Percentiles rank a stretch among this genome's conserved stretches.
These are phyloP conservation scores for Calonectria henricotiae DNA, from an alignment of 2,329 filamentous ascomycete species.

Conservation along the genomic window DNA sequence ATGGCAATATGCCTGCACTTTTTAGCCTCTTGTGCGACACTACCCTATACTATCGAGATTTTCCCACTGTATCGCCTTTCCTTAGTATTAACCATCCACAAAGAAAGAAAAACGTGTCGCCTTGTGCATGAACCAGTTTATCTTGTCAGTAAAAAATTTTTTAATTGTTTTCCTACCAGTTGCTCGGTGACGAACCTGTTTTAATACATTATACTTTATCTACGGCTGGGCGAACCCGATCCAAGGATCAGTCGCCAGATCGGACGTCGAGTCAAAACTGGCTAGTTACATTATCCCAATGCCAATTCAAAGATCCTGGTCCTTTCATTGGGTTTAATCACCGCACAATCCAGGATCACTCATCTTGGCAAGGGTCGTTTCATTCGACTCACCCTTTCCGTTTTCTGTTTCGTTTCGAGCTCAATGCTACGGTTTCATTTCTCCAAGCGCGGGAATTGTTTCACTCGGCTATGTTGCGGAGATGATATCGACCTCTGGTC, in stretches of 20 bases:
- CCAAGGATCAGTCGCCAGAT: not conserved
- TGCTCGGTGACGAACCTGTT: not conserved
- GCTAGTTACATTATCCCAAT: not conserved
- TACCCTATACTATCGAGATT: not conserved
- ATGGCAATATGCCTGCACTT: not conserved
- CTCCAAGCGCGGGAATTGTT: slow-evolving; percentile 15
- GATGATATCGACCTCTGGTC: not conserved
- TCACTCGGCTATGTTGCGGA: slow-evolving; percentile 11
- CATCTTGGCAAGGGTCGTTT: slow-evolving; percentile 1
- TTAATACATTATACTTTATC: not conserved
- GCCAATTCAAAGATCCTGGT: not conserved
- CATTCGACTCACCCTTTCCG: not conserved
- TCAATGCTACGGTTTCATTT: slow-evolving; percentile 23
- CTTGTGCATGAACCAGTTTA: not conserved
- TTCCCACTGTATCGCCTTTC: too few relatives aligned
- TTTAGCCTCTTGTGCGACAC: not conserved
- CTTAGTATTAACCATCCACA: too few relatives aligned
- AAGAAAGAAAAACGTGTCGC: too few relatives aligned
- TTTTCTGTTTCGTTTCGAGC: slow-evolving; percentile 21
- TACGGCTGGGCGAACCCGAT: not conserved
- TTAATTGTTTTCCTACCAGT: not conserved
- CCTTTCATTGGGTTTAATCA: not conserved
- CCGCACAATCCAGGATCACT: slow-evolving; percentile 4
- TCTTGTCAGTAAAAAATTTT: not conserved
- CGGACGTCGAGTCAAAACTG: not conserved